A percentile compares a stretch with the other conserved stretches of the same genome.
Evolutionary conservation across 2,329 filamentous ascomycete genomes (phyloP).

Genomic region (Xylariomycetidae sp.): DNA sequence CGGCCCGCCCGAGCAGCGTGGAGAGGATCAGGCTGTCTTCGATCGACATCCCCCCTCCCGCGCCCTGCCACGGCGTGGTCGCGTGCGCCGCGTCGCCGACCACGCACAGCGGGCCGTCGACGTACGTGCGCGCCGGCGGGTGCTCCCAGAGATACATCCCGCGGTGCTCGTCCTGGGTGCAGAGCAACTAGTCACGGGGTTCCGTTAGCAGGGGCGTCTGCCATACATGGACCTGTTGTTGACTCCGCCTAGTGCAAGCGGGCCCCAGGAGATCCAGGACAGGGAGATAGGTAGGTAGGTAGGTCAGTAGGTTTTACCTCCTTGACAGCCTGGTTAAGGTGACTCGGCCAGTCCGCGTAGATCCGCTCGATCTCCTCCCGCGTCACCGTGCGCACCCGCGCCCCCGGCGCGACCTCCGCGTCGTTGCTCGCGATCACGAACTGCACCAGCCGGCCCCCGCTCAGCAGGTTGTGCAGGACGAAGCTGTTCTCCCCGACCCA

Average conservation of each 20-base stretch:
- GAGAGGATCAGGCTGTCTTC: slow-evolving; percentile 18
- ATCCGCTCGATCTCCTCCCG: slow-evolving; percentile 15
- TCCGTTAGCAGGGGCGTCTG: too few relatives aligned
- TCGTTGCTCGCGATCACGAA: slow-evolving; percentile 5
- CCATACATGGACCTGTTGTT: too few relatives aligned
- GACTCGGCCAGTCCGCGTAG: slow-evolving; percentile 12
- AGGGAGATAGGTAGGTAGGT: too few relatives aligned
- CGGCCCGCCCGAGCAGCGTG: slow-evolving; percentile 11
- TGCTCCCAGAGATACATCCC: slow-evolving; percentile 22
- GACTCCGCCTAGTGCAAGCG: too few relatives aligned
- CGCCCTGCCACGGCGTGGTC: slow-evolving; percentile 16
- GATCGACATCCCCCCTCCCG: slow-evolving; percentile 17
- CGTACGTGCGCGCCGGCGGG: slow-evolving; percentile 11
- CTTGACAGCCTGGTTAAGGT: slow-evolving; percentile 14
- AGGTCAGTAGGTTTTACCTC: too few relatives aligned
- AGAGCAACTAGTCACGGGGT: slow-evolving; percentile 12
- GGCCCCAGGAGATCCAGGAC: too few relatives aligned
- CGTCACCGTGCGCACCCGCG: slow-evolving; percentile 12
- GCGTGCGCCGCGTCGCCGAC: slow-evolving; percentile 15
- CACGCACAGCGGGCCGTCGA: slow-evolving; percentile 13
- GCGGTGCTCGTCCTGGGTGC: slow-evolving; percentile 12
- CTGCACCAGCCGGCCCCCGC: neutral
- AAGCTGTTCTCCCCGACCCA: slow-evolving; percentile 14
- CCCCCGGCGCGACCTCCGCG: slow-evolving; percentile 4
- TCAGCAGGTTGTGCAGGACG: slow-evolving; percentile 10